Conservation (phyloP, 2,329 filamentous ascomycete species). For the Calonectria crousiana region DNA sequence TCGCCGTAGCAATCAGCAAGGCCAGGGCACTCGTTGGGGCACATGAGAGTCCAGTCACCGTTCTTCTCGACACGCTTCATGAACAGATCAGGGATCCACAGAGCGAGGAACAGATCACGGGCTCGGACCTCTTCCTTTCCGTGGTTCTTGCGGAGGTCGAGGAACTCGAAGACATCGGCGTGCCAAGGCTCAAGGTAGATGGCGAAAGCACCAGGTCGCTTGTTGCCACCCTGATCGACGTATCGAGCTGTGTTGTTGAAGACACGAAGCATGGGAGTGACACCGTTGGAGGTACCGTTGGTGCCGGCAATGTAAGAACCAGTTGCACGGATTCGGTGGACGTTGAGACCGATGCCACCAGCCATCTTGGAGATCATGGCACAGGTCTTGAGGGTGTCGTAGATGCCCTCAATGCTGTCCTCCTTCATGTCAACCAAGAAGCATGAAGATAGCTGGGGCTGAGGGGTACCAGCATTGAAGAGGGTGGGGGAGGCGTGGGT, state of each 20-base stretch:
- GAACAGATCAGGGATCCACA: conserved; percentile 99
- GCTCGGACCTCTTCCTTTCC: conserved; percentile 98
- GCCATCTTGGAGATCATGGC: conserved; percentile 99
- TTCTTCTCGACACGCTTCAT: conserved; percentile 99
- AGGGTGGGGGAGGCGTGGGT: conserved; percentile 98
- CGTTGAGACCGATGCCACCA: conserved; percentile 96
- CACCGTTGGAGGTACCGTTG: conserved; percentile 97
- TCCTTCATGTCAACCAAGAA: conserved; percentile 99
- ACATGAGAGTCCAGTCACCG: conserved; percentile 97
- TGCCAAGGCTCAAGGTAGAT: conserved; percentile 99
- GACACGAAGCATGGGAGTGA: conserved; percentile 97
- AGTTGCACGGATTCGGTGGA: conserved; percentile 96
- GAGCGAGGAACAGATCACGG: conserved; percentile 95
- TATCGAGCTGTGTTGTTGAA: conserved; percentile 99
- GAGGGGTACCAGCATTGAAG: conserved; percentile 97
- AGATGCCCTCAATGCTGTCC: conserved; percentile 99
- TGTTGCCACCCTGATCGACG: conserved; percentile 99
- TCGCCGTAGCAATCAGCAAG: conserved; percentile 97
- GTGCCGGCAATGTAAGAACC: conserved; percentile 98
- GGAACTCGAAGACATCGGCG: conserved; percentile 95
- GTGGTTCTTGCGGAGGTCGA: conserved; percentile 99
- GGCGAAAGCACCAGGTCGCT: conserved; percentile 97
- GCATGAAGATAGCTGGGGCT: conserved; percentile 95
- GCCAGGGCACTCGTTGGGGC: conserved; percentile 94
- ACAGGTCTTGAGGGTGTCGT: conserved; percentile 98